Base-by-base conservation (phyloP, 495 filamentous ascomycete genomes). In the Gamarada debralockiae region DNA sequence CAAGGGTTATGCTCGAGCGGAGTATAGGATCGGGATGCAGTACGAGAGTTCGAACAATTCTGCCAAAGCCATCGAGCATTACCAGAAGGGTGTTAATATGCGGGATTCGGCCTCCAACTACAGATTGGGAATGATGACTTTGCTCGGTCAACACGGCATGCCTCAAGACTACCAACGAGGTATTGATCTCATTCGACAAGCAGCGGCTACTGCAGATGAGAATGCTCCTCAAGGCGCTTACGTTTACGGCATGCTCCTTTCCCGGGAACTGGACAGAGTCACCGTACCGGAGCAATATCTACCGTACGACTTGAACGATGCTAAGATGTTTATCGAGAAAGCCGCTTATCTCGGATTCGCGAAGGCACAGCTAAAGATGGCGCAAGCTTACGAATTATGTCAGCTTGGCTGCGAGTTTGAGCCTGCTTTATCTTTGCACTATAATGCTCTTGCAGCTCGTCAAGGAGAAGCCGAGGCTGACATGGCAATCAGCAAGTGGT, bases 401-500 rank as follows among this genome's bases (percentile, higher is more conserved):
- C 85, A 90, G 61, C 76, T 98, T 8, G 88, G 89, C 20, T 97
- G 93, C 65, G 92, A 97, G 58, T 98, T 98, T 69, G 88, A 92
- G 60, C 93, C 93, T 0, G 84, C 87, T 5, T 72, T 95, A 45
- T 97, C 92, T 3, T 69, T 98, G 52, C 93, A 98, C 60, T 98
- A 98, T 68, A 96, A 97, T 65, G 90, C 89, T 48, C 77, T 98
- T 36, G 95, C 93, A 17, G 86, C 93, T 3, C 83, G 87, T 36
- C 95, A 97, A 68, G 79, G 78, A 25, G 90, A 97, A 60, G 71
- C 88, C 0, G 93, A 97, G 62, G 93, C 92, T 0, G 89, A 96
- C 47, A 90, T 98, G 79, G 90, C 91, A 21, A 92, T 98, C 53
- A 97, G 92, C 64, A 95, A 97, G 69, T 98, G 93, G 93, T 97